Percentiles rank a stretch among this genome's conserved stretches.
These are phyloP conservation scores for Cladosporium sp. DNA, from an alignment of 2,329 filamentous ascomycete genomes.

Conservation along the genomic window DNA sequence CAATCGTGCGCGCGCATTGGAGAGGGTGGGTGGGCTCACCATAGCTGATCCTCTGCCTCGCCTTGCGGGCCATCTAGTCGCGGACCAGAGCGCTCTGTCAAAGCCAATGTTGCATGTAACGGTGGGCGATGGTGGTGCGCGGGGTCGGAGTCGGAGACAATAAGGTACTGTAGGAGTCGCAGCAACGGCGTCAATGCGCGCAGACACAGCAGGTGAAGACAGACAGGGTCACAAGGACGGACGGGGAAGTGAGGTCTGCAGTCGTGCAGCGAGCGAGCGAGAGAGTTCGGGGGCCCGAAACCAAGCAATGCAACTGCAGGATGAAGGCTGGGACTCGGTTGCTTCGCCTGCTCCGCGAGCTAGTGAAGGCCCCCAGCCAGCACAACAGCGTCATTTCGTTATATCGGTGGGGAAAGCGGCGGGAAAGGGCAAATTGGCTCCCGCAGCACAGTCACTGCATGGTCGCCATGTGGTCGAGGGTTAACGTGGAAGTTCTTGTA, in stretches of 20 bases:
- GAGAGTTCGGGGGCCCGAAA: constrained; percentile 10
- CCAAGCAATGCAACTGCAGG: neutral
- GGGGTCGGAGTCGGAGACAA: neutral
- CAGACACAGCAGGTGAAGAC: neutral
- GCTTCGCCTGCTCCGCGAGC: constrained; percentile 10
- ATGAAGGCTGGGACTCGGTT: neutral
- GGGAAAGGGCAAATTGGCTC: neutral
- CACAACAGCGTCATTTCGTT: neutral
- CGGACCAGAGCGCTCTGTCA: constrained; percentile 1
- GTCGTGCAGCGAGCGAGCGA: constrained; percentile 6
- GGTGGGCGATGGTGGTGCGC: neutral
- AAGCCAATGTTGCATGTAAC: neutral
- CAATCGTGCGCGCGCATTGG: neutral
- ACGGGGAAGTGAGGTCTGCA: constrained; percentile 8
- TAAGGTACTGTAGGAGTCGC: neutral
- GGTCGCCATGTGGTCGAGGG: neutral
- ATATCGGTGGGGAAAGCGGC: neutral
- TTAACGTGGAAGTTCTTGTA: neutral
- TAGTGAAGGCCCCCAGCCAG: neutral
- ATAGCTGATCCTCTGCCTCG: constrained; percentile 56
- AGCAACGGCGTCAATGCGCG: constrained; percentile 7
- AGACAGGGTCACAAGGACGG: neutral
- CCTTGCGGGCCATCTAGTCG: constrained; percentile 50
- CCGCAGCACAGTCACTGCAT: too few species aligned
- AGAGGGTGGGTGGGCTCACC: constrained; percentile 38